Evolutionary conservation across 139 green algal species (phyloP), one percentile per base, ranked within the genome.

Genomic region (Coccomyxa sp.): DNA sequence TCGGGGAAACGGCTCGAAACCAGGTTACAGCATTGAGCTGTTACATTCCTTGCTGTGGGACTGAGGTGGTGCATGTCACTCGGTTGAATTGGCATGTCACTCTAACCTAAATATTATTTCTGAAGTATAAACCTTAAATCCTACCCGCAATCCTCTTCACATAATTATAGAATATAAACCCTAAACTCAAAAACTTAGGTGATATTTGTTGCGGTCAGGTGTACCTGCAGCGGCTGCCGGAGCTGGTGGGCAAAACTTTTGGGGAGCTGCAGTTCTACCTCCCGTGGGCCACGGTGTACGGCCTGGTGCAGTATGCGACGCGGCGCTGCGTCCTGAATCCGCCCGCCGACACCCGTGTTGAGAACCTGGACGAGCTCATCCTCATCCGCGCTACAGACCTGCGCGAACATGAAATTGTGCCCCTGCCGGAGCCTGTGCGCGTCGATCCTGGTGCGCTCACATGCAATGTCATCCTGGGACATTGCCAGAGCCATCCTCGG

Each of bases 231-330:
- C 71, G 71, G 17, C 16, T 77, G 71, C 71, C 27, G 31, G 10
- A 38, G 27, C n/a, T 77, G 17, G 71, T n/a, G 17, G 86, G 82
- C 66, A 79, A 71, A 32, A 67, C 51, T 1, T 91, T 89, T 67
- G 32, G 7, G 1, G 83, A 89, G 25, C 71, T 89, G 31, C 77
- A 81, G 60, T 75, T 68, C 67, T 80, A 79, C 66, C 86, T 88
- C n/a, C 85, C 87, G 81, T 78, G 89, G 58, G 82, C 81, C 21
- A 81, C 82, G 10, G 32, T 88, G 77, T 86, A 81, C 79, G 83
- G 78, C n/a, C 67, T 86, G 78, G 32, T 80, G 31, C 76, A 80
- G 76, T 31, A 15, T 3, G 27, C 23, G 15, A 25, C 18, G 16
- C 17, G 76, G 76, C 31, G 76, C 16, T 80, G 76, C 32, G 14